Evolutionary conservation across 148 eudicot species (phyloP).

Genomic region (Rheum nobile): DNA sequence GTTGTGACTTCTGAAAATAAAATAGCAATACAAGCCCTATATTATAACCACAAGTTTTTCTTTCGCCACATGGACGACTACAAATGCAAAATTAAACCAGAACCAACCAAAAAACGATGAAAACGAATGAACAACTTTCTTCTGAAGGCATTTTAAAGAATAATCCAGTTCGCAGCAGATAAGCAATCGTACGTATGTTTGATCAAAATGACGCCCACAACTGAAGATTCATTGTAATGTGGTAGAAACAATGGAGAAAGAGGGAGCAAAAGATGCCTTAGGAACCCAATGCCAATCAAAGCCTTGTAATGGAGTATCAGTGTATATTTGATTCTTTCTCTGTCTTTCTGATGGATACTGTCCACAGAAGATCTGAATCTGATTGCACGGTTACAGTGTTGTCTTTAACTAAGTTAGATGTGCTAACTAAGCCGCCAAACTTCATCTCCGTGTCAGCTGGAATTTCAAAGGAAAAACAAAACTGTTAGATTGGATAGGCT

Average conservation of each 20-base stretch:
- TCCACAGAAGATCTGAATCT: constrained; percentile 90
- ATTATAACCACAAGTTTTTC: not conserved
- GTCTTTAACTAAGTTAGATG: constrained; percentile 66
- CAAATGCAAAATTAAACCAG: not conserved
- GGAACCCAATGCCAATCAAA: not conserved
- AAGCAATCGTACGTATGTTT: not conserved
- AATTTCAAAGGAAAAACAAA: constrained; percentile 9
- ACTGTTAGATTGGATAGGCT: not conserved
- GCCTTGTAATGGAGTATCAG: not conserved
- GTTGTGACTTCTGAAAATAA: not conserved
- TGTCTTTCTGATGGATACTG: constrained; percentile 47
- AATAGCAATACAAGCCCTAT: not conserved
- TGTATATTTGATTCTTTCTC: not conserved
- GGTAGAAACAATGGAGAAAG: not conserved
- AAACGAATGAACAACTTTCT: not conserved
- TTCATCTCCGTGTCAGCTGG: constrained; percentile 71
- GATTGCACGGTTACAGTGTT: constrained; percentile 58
- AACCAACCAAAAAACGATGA: not conserved
- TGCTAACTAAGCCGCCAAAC: constrained; percentile 82
- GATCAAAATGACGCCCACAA: not conserved
- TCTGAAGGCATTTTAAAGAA: not conserved
- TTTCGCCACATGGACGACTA: not conserved
- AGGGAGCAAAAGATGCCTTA: not conserved
- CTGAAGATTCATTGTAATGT: not conserved
- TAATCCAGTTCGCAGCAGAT: not conserved